A percentile compares a stretch with the other conserved stretches of the same genome.
phyloP scores from a whole-genome alignment of 192 early-diverging fungal genomes.

The Oehlia diaphana region DNA sequence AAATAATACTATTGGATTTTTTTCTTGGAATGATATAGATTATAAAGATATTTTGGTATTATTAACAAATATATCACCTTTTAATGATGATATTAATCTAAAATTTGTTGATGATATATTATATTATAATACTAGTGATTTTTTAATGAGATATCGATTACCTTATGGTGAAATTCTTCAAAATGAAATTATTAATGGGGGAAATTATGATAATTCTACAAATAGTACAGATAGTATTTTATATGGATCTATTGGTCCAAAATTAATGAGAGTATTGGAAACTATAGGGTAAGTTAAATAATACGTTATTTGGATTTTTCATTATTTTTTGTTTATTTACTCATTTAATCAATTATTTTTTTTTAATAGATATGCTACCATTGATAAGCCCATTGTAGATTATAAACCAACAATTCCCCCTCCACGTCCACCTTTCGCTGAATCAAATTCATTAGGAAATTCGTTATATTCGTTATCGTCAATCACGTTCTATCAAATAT shows the following conservation, averaged over 20 bases:
- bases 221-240: not conserved
- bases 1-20: not conserved
- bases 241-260: not conserved
- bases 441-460: too few relatives aligned
- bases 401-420: too few relatives aligned
- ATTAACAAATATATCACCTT: not conserved
- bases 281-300: not conserved
- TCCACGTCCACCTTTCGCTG: too few relatives aligned
- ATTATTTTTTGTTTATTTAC: too few relatives aligned
- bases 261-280: not conserved
- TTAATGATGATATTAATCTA: not conserved
- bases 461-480: too few relatives aligned
- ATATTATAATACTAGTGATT: slow-evolving; percentile 7
- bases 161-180: not conserved
- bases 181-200: not conserved
- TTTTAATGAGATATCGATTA: not conserved
- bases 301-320: not conserved
- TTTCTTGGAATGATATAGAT: not conserved
- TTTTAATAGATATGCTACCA: too few relatives aligned
- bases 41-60: not conserved
- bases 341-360: too few relatives aligned
- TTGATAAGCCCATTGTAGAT: too few relatives aligned
- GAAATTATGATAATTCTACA: not conserved
- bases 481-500: too few relatives aligned
- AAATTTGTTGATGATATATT: not conserved